Conservation (phyloP, 306 rosid genomes). For the Quercus bicolor region DNA sequence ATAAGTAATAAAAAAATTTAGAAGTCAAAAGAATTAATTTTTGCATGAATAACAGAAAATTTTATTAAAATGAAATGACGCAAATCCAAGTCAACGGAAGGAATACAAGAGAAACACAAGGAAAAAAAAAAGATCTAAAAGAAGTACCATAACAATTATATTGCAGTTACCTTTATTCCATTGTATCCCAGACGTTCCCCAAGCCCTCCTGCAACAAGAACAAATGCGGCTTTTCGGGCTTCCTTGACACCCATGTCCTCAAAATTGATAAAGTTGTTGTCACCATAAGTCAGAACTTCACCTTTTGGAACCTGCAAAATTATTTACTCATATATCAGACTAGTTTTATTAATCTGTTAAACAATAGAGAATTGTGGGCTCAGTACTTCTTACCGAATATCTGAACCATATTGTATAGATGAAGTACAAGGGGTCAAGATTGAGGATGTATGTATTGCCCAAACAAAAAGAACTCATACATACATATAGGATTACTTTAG, state of each 20-base stretch:
- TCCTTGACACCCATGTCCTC: conserved; percentile 82
- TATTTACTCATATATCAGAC: conserved; percentile 18
- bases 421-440: background rate
- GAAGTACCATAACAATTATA: background rate
- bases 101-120: background rate
- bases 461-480: background rate
- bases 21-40: too few species aligned
- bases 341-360: background rate
- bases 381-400: background rate
- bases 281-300: conserved; percentile 67
- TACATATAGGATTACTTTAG: background rate
- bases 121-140: background rate
- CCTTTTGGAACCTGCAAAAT: conserved; percentile 82
- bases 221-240: conserved; percentile 78
- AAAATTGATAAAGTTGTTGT: conserved; percentile 58
- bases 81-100: too few species aligned
- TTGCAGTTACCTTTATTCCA: conserved; percentile 71
- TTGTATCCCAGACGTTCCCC: conserved; percentile 97
- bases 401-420: background rate
- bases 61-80: too few species aligned
- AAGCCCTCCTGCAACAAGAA: conserved; percentile 99
- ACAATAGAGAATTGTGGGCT: background rate
- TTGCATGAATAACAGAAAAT: too few species aligned
- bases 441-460: background rate
- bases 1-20: too few species aligned